Percentiles rank a stretch among this genome's conserved stretches.
Evolutionary conservation across 345 rosid genomes (phyloP).

Genomic region (Dipteronia dyeriana): DNA sequence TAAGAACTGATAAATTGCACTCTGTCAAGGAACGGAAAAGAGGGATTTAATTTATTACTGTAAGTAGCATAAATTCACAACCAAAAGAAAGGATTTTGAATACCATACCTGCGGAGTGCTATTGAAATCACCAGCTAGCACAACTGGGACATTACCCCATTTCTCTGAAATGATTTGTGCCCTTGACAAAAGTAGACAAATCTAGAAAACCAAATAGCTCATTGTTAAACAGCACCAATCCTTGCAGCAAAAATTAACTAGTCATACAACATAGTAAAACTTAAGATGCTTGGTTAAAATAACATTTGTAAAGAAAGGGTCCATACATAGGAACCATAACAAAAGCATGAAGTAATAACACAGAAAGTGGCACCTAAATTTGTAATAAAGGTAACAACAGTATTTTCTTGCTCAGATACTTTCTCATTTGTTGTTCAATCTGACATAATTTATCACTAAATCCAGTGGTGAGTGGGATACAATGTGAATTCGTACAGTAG

Average conservation of each 20-base stretch:
- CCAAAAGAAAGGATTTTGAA: slow-evolving; percentile 3
- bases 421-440: neutral
- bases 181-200: slow-evolving; percentile 45
- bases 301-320: neutral
- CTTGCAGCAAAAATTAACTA: slow-evolving; percentile 13
- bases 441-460: neutral
- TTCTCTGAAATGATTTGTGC: slow-evolving; percentile 61
- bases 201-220: slow-evolving; percentile 35
- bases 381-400: neutral
- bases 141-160: slow-evolving; percentile 71
- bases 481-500: neutral
- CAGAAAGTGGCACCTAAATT: neutral
- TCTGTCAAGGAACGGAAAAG: slow-evolving; percentile 43
- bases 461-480: neutral
- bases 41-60: neutral
- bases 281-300: neutral
- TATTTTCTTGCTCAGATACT: neutral
- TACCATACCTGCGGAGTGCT: slow-evolving; percentile 63
- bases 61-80: slow-evolving; percentile 11
- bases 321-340: neutral
- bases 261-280: slow-evolving; percentile 3
- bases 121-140: slow-evolving; percentile 65
- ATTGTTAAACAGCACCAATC: slow-evolving; percentile 13
- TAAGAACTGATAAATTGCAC: slow-evolving; percentile 78
- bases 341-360: neutral